phyloP scores from a whole-genome alignment of 139 green algal species.

The Chlamydomonas schloesseri region DNA sequence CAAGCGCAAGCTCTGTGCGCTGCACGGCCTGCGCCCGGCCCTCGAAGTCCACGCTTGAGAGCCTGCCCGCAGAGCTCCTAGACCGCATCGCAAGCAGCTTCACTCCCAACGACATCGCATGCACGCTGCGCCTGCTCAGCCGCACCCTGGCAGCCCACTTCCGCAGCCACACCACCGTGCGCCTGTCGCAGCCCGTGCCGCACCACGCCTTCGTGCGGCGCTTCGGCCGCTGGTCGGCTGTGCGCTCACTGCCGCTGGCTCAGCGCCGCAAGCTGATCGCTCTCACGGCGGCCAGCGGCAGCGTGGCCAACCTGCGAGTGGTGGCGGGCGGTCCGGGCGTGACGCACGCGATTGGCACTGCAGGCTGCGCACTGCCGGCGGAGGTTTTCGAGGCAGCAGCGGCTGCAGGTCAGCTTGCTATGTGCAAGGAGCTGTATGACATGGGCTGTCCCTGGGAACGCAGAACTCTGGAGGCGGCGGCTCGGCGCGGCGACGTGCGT shows the following conservation, averaged over 20 bases:
- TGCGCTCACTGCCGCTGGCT: background rate
- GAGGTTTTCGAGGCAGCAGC: background rate
- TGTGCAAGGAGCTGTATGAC: background rate
- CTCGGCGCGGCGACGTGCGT: background rate
- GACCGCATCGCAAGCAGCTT: background rate
- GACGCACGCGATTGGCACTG: background rate
- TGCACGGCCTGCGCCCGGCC: too few species aligned
- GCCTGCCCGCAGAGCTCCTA: background rate
- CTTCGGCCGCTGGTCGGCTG: background rate
- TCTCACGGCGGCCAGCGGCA: background rate
- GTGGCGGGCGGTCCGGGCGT: too few species aligned
- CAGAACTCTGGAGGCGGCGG: background rate
- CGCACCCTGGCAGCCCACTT: background rate
- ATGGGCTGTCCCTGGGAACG: background rate
- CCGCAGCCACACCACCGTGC: background rate
- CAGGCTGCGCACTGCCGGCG: background rate
- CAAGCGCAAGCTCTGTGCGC: too few species aligned
- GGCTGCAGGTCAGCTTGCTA: background rate
- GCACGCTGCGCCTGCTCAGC: background rate
- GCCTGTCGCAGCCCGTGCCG: background rate
- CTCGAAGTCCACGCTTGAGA: too few species aligned
- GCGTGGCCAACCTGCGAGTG: background rate
- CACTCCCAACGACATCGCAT: background rate
- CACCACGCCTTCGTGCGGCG: background rate
- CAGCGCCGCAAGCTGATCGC: background rate